phyloP scores from a whole-genome alignment of 164 flowering plant genomes.

The Pachysandra terminalis region DNA sequence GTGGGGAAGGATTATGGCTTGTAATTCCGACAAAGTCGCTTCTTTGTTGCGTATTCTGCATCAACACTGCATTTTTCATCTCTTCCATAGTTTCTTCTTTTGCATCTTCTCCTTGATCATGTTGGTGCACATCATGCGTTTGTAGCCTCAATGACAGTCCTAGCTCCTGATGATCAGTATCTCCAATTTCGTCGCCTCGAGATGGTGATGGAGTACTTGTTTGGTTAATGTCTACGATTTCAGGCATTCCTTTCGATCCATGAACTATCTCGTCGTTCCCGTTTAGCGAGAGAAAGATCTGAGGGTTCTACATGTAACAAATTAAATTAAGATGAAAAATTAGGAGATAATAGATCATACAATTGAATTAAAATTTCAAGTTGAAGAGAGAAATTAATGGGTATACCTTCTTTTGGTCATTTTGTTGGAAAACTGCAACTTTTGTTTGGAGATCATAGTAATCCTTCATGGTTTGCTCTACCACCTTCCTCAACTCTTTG shows the following conservation, averaged over 20 bases:
- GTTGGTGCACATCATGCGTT: slow-evolving; percentile 9
- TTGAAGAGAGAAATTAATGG: background rate
- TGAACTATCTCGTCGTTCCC: slow-evolving; percentile 9
- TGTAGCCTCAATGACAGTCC: slow-evolving; percentile 56
- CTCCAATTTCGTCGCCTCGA: slow-evolving; percentile 13
- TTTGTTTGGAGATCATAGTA: slow-evolving; percentile 59
- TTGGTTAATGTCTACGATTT: slow-evolving; percentile 8
- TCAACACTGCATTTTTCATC: background rate
- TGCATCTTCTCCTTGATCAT: slow-evolving; percentile 18
- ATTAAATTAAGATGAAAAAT: background rate
- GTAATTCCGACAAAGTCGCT: slow-evolving; percentile 30
- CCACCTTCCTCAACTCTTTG: slow-evolving; percentile 43
- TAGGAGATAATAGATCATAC: background rate
- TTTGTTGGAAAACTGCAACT: slow-evolving; percentile 36
- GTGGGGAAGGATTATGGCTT: slow-evolving; percentile 28
- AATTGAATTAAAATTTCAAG: background rate
- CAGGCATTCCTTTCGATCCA: slow-evolving; percentile 11
- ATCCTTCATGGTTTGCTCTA: slow-evolving; percentile 65
- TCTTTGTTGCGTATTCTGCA: slow-evolving; percentile 24
- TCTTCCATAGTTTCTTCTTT: slow-evolving; percentile 16
- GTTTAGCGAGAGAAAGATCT: slow-evolving; percentile 32
- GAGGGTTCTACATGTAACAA: slow-evolving; percentile 32
- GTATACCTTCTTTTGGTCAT: slow-evolving; percentile 29
- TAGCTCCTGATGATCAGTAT: slow-evolving; percentile 34
- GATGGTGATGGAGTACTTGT: slow-evolving; percentile 6